Base-by-base conservation (phyloP, 2,329 filamentous ascomycete species). In the Aschersonia sp. region DNA sequence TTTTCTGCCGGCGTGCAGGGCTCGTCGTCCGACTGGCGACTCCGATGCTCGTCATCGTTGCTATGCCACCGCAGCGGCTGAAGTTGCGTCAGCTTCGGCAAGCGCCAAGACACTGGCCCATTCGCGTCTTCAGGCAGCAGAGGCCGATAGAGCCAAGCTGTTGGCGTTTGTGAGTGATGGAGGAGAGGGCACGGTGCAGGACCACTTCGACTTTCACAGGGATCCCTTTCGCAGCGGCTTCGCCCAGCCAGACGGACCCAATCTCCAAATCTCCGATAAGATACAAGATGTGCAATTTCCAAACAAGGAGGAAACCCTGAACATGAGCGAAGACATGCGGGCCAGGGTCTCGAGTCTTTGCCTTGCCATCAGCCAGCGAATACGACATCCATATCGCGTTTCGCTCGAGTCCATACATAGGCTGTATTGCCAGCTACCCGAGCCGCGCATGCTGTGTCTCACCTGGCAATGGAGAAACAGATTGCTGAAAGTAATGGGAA, bases 401-500 rank as follows among this genome's bases (percentile, higher is more conserved):
- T 59, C 65, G 28, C 63, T 72, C 44, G 70, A 69, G 32, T 54
- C 58, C 2, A 66, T 80, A 51, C 75, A 74, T 55, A 61, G 68
- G 2, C 52, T 71, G 2, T 80, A 80, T 58, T 58, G 63, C 30
- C 58, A 64, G 38, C 56, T 80, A 6, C 74, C 75, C 0, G 69
- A 75, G 48, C 73, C 71, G 4, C 68, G 74, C 40, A 73, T 77
- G 65, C 58, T 71, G 4, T 64, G 73, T 46, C 58, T 82, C 2
- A 65, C 67, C 6, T 66, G 68, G 51, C 58, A 63, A 9, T 65
- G 79, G 45, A 76, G 89, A 20, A 78, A 80, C 47, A 63, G 69
- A 5, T 68, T 94, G 28, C 68, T 94, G 47, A 78, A 76, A 48
- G 75, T 80, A 42, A 76, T 95, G 52, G 81, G 84, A 28, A 74